These are phyloP conservation scores for Golubevia pallescens DNA, from an alignment of 1,284 basidiomycete species.

Conservation along the genomic window DNA sequence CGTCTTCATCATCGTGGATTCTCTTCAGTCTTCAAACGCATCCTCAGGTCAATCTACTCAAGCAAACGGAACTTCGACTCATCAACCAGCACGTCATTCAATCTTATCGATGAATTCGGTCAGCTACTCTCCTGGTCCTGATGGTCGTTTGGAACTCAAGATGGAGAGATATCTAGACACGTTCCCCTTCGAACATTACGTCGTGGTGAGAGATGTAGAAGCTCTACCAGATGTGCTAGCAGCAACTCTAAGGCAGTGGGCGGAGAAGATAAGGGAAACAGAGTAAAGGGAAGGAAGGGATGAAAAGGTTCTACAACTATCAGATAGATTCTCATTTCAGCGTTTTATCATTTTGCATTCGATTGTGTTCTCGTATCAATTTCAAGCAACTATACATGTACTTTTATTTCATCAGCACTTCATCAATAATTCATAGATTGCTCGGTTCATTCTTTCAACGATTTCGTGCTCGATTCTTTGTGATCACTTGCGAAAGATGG, in stretches of 20 bases:
- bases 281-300: no score
- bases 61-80: neutral
- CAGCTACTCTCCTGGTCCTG: slow-evolving; percentile 75
- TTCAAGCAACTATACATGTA: no score
- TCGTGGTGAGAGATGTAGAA: slow-evolving; percentile 88
- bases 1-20: slow-evolving; percentile 60
- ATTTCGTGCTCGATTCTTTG: no score
- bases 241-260: slow-evolving; percentile 86
- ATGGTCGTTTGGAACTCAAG: slow-evolving; percentile 82
- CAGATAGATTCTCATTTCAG: no score
- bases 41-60: neutral
- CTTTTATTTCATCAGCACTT: no score
- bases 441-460: no score
- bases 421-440: no score
- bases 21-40: slow-evolving; percentile 16
- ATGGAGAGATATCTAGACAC: slow-evolving; percentile 86
- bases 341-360: no score
- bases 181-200: slow-evolving; percentile 98
- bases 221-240: slow-evolving; percentile 88
- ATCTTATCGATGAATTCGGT: slow-evolving; percentile 94
- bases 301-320: no score
- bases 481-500: no score
- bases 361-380: no score
- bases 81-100: slow-evolving; percentile 57
- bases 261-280: slow-evolving; percentile 54